Evolutionary conservation across 306 rosid species (phyloP).

Genomic region (Citrullus amarus): DNA sequence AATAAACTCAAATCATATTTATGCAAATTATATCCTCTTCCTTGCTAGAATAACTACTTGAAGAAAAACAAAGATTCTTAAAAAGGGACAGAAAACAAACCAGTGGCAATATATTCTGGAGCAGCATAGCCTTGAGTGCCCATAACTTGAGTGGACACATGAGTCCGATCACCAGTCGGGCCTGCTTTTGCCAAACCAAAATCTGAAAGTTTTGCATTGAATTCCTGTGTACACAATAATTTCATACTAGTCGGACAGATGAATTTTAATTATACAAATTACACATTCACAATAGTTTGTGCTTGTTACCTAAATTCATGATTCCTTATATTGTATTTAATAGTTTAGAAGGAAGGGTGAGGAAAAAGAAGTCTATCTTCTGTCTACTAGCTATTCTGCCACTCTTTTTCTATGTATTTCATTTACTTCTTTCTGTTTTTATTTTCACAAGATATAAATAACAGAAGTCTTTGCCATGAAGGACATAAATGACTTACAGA

Average conservation of each 20-base stretch:
- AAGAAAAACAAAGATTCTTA: not conserved
- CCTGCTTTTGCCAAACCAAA: slow-evolving; percentile 78
- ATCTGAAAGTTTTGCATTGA: slow-evolving; percentile 65
- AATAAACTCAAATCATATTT: not conserved
- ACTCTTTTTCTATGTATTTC: not conserved
- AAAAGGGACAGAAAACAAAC: slow-evolving; percentile 18
- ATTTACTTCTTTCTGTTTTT: not conserved
- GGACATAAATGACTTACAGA: slow-evolving; percentile 30
- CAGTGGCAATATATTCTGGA: slow-evolving; percentile 80
- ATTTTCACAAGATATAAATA: not conserved
- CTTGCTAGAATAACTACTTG: not conserved
- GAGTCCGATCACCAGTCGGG: slow-evolving; percentile 74
- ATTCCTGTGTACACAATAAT: slow-evolving; percentile 26
- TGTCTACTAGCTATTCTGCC: not conserved
- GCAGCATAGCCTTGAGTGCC: slow-evolving; percentile 90
- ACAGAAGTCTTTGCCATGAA: not conserved
- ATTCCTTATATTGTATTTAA: not conserved
- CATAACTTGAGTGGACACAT: slow-evolving; percentile 78
- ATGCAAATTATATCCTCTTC: not conserved
- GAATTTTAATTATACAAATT: not conserved
- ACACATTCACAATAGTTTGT: not conserved
- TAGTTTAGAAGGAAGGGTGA: not conserved
- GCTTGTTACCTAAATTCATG: not conserved
- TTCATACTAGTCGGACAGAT: not conserved
- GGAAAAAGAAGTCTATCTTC: not conserved